Evolutionary conservation across 371 early-diverging fungal genomes (phyloP).

Genomic region (Rhizopus arrhizus): DNA sequence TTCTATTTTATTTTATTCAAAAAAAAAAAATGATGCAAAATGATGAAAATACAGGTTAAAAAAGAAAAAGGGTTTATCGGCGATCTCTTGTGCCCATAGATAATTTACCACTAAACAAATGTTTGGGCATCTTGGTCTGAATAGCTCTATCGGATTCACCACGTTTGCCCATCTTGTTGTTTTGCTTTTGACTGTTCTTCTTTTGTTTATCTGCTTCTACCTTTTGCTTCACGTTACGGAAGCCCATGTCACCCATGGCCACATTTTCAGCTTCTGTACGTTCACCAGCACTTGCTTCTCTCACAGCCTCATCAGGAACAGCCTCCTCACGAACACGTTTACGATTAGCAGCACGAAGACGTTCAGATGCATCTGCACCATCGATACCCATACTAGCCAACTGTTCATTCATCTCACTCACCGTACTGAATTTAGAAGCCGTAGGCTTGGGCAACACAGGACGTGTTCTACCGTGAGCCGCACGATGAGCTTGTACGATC

Average conservation of each 20-base stretch:
- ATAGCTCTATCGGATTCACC: conserved; percentile 95
- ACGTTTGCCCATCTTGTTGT: conserved; percentile 79
- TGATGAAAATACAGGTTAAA: neutral
- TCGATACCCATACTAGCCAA: conserved; percentile 58
- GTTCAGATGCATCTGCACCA: conserved; percentile 44
- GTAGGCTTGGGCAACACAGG: conserved; percentile 62
- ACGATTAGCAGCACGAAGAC: conserved; percentile 57
- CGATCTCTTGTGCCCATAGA: conserved; percentile 80
- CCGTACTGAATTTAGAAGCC: conserved; percentile 41
- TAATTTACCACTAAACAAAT: conserved; percentile 95
- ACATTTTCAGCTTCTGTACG: conserved; percentile 53
- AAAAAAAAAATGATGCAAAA: conserved; percentile 3
- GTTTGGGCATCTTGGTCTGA: conserved; percentile 92
- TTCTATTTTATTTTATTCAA: conserved; percentile 6
- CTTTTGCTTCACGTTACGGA: conserved; percentile 75
- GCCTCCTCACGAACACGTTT: conserved; percentile 80
- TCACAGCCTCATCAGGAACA: conserved; percentile 64
- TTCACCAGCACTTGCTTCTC: conserved; percentile 54
- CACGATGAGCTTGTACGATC: conserved; percentile 72
- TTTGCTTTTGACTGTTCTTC: conserved; percentile 67
- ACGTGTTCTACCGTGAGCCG: conserved; percentile 71
- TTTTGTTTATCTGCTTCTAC: conserved; percentile 76
- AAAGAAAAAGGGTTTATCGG: conserved; percentile 57
- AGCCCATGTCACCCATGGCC: conserved; percentile 76
- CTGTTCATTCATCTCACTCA: conserved; percentile 59